Conservation (phyloP, 2,329 filamentous ascomycete genomes). For the Daldinia eschscholtzii region DNA sequence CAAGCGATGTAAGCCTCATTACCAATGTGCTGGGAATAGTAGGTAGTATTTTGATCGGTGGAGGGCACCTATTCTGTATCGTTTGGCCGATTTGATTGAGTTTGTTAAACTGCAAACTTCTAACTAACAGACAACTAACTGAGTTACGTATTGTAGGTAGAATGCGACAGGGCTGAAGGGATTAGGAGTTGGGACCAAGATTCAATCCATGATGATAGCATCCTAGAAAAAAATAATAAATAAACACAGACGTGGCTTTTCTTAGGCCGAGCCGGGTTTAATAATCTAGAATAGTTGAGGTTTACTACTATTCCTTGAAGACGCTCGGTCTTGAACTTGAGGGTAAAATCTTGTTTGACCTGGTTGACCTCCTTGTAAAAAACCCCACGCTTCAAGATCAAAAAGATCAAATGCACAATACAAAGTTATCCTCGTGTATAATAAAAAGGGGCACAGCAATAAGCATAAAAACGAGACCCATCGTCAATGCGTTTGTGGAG, state of each 20-base stretch:
- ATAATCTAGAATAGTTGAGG: neutral
- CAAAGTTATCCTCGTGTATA: conserved; percentile 17
- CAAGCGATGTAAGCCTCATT: conserved; percentile 8
- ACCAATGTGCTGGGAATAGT: conserved; percentile 21
- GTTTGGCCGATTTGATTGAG: conserved; percentile 14
- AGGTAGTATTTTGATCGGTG: conserved; percentile 15
- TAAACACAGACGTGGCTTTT: conserved; percentile 18
- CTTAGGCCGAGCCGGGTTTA: neutral
- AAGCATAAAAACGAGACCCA: conserved; percentile 12
- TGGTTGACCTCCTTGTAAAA: conserved; percentile 9
- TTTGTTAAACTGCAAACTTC: neutral
- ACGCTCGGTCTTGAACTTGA: conserved; percentile 5
- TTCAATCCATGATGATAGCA: conserved; percentile 34
- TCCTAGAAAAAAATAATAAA: neutral
- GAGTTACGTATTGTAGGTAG: neutral
- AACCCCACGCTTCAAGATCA: conserved; percentile 2
- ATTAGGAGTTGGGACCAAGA: conserved; percentile 23
- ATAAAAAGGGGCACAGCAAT: conserved; percentile 25
- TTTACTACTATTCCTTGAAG: neutral
- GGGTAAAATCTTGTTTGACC: neutral
- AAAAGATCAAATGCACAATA: neutral
- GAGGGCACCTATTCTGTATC: neutral
- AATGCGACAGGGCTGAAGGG: conserved; percentile 8
- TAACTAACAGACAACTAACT: too few species aligned
- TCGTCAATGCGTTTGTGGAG: conserved; percentile 23